Base-by-base conservation (phyloP, 2,329 filamentous ascomycete genomes). In the Basipetospora chlamydospora region DNA sequence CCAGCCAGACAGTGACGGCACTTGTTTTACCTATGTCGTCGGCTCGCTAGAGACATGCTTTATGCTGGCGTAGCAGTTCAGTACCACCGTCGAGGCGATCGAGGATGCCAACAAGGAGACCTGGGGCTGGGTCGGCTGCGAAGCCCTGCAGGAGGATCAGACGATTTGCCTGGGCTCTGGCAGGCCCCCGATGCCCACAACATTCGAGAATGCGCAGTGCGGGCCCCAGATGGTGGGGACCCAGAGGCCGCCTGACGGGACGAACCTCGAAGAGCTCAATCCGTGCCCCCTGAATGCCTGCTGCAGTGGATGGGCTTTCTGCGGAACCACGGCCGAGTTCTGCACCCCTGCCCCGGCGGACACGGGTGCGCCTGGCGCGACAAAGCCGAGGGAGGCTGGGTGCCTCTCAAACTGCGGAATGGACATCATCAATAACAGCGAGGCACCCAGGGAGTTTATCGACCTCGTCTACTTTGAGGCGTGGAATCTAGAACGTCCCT, bases 241-340 rank as follows among this genome's bases (percentile, higher is more conserved):
- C 12, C 35, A 50, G 8, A 35, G 39, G n/a, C 26, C 37, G 6
- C 22, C 22, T 23, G 22, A 23, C 11, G 22, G 22, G 22, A 11
- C 22, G 6, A 23, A 23, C 22, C 22, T 43, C 1, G 22, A 23
- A 23, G 22, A 23, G 22, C 35, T 55, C 3, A 55, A 52, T 31
- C 49, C 47, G 1, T 56, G 53, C 18, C 49, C 46, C 2, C 40
- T 54, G 1, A 51, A 53, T 4, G 45, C 46, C 7, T 53, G 49
- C 40, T 51, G 51, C 40, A 44, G 59, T 39, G 48, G 52, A 26
- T 62, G 59, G 50, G 65, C 64, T 1, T 52, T 61, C 33, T 69
- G 65, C 17, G 64, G 64, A 5, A 53, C 53, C 1, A 23, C 22
- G 22, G 22, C 22, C 22, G 61, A 61, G 11, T 66, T 65, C 43